Evolutionary conservation across 345 rosid genomes (phyloP).

Genomic region (Aethionema arabicum): DNA sequence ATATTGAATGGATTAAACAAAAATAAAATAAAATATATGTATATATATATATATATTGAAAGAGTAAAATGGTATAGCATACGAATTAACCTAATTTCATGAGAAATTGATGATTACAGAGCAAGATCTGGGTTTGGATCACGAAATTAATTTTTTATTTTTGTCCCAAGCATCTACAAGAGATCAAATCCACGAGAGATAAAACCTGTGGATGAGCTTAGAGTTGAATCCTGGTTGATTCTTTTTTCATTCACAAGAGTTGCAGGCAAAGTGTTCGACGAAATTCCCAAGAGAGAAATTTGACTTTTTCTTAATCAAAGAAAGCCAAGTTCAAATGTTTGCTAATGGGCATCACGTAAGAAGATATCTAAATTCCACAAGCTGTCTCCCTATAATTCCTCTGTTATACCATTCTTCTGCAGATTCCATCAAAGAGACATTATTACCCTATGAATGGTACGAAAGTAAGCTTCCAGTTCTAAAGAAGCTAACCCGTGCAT

Average conservation of each 20-base stretch:
- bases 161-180: no score
- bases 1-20: no score
- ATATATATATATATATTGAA: no score
- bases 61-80: no score
- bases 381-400: conserved; percentile 11
- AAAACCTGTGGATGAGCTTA: background rate
- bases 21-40: no score
- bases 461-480: conserved; percentile 48
- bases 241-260: background rate
- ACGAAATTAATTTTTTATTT: no score
- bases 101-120: no score
- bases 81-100: no score
- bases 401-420: conserved; percentile 39
- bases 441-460: conserved; percentile 51
- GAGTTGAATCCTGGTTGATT: background rate
- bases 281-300: conserved; percentile 30
- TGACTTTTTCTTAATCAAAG: background rate
- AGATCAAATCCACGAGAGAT: background rate
- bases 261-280: conserved; percentile 29
- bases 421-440: conserved; percentile 35
- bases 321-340: conserved; percentile 22
- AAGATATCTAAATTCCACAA: conserved; percentile 18
- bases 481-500: conserved; percentile 42
- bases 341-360: conserved; percentile 13
- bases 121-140: no score